These are phyloP conservation scores for Primulina tabacum DNA, from an alignment of 257 asterid species.

Conservation along the genomic window DNA sequence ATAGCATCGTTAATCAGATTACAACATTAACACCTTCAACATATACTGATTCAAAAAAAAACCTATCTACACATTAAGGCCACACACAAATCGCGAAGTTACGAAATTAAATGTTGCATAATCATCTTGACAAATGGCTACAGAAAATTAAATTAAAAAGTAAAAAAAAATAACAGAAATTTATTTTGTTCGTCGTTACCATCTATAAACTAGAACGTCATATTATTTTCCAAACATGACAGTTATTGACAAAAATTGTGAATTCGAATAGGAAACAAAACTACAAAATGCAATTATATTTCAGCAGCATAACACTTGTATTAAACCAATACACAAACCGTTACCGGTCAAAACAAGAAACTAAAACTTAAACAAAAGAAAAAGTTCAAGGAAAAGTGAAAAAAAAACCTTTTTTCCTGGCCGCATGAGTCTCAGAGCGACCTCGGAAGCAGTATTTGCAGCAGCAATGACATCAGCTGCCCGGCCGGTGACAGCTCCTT, in stretches of 20 bases:
- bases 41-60: not conserved
- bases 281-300: not conserved
- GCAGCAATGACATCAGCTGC: conserved; percentile 95
- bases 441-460: conserved; percentile 96
- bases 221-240: too few relatives aligned
- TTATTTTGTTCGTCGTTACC: too few relatives aligned
- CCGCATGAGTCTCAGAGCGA: conserved; percentile 86
- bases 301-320: not conserved
- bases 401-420: conserved; percentile 77
- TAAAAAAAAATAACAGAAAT: too few relatives aligned
- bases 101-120: not conserved
- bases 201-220: too few relatives aligned
- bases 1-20: not conserved
- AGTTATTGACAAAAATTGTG: not conserved
- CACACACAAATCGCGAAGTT: not conserved
- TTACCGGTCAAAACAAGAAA: not conserved
- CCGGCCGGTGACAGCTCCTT: conserved; percentile 83
- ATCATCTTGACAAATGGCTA: not conserved
- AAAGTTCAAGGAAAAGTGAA: not conserved
- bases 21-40: too few relatives aligned
- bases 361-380: not conserved
- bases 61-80: not conserved
- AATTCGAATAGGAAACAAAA: not conserved
- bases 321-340: not conserved
- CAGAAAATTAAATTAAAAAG: not conserved